Conservation (phyloP, 805 yeast species). For the Komagataella populi region DNA sequence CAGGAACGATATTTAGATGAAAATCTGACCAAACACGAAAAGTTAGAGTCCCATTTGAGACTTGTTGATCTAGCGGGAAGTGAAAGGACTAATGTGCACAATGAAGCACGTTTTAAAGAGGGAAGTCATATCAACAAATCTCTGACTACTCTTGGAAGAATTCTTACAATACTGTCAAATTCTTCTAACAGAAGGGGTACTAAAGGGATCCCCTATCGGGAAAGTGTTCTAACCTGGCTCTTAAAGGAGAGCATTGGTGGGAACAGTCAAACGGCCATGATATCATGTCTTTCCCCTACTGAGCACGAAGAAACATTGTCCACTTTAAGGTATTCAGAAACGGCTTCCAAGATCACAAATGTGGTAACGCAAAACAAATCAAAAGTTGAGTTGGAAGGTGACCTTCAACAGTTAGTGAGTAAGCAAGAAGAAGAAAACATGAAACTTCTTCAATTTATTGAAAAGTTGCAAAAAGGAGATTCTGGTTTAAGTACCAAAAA, state of each 20-base stretch:
- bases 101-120: slow-evolving; percentile 50
- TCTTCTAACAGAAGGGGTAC: slow-evolving; percentile 2
- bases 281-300: slow-evolving; percentile 72
- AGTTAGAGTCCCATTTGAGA: slow-evolving; percentile 40
- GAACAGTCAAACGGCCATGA: slow-evolving; percentile 74
- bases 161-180: slow-evolving; percentile 36
- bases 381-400: background rate
- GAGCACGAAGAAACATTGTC: slow-evolving; percentile 70
- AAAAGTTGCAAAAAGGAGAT: background rate
- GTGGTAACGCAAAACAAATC: slow-evolving; percentile 33
- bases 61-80: slow-evolving; percentile 77
- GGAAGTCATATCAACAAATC: slow-evolving; percentile 72
- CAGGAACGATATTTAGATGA: slow-evolving; percentile 35
- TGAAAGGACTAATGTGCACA: slow-evolving; percentile 51
- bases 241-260: slow-evolving; percentile 69
- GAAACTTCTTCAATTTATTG: background rate
- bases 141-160: slow-evolving; percentile 65
- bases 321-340: slow-evolving; percentile 66
- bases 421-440: background rate
- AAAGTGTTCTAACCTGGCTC: slow-evolving; percentile 63
- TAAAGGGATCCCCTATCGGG: slow-evolving; percentile 54
- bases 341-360: slow-evolving; percentile 58
- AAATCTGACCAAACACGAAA: slow-evolving; percentile 26
- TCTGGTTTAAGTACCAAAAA: background rate
- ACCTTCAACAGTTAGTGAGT: background rate